Evolutionary conservation across 257 asterid genomes (phyloP), one percentile per base, ranked within the genome.

Genomic region (Schizonepeta tenuifolia): DNA sequence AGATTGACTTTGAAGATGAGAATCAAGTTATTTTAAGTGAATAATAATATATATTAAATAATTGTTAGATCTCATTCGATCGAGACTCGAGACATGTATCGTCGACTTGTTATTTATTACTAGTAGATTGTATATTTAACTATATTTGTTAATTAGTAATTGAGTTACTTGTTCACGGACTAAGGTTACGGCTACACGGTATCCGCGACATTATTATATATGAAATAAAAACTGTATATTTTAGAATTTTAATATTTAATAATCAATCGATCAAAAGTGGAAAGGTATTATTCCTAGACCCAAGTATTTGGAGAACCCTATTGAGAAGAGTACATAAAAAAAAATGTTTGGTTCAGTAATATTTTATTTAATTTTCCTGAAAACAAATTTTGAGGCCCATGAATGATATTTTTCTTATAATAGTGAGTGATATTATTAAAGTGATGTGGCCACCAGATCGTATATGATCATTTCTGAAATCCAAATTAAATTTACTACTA

Each of bases 231-330:
- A n/a, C n/a, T n/a, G n/a, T n/a, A n/a, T n/a, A n/a, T n/a, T n/a
- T n/a, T n/a, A n/a, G n/a, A n/a, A n/a, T n/a, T n/a, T n/a, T n/a
- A n/a, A n/a, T n/a, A n/a, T n/a, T n/a, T n/a, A n/a, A n/a, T n/a
- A n/a, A n/a, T n/a, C n/a, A 46, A 13, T 46, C 8, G 15, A 8
- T 36, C 41, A 7, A 36, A 4, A 43, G 2, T n/a, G 26, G 12
- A 65, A 14, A 12, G 12, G 12, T 68, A 12, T 53, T 67, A 9
- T 11, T 50, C n/a, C 73, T 17, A 68, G 13, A 38, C 57, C 75
- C 57, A 54, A 38, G 41, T 44, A 33, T 59, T 54, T 12, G 41
- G 28, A 40, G 26, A 70, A 13, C 22, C 67, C 15, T 10, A 21
- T 8, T 7, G 9, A 22, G 12, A 41, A 41, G 47, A 41, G 47